phyloP scores from a whole-genome alignment of 495 filamentous ascomycete genomes.

The Talaromyces wortmannii region DNA sequence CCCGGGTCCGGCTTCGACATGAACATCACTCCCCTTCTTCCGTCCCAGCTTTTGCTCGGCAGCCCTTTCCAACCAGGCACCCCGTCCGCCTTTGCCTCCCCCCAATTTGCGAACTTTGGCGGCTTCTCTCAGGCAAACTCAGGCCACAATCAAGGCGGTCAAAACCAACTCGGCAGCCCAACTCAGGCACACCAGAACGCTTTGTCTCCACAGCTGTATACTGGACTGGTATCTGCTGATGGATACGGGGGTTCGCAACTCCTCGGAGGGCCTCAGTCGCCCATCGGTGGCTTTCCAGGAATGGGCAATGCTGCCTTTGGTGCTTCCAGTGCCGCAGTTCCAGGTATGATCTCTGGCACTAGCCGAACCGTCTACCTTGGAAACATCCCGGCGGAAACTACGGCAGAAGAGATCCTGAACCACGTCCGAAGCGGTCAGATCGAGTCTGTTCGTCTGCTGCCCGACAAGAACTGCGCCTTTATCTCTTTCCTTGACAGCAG shows the following conservation, averaged over 20 bases:
- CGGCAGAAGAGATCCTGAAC: constrained; percentile 93
- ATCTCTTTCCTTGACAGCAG: constrained; percentile 97
- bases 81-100: constrained; percentile 79
- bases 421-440: constrained; percentile 98
- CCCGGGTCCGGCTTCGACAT: constrained; percentile 90
- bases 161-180: constrained; percentile 48
- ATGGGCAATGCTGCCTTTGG: constrained; percentile 51
- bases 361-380: constrained; percentile 96
- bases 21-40: constrained; percentile 95
- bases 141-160: constrained; percentile 49
- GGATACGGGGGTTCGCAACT: constrained; percentile 63
- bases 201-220: constrained; percentile 68
- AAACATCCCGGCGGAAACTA: constrained; percentile 97
- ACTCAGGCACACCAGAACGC: constrained; percentile 57
- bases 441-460: constrained; percentile 90
- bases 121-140: constrained; percentile 66
- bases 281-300: constrained; percentile 63
- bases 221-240: constrained; percentile 70
- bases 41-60: constrained; percentile 88
- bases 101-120: constrained; percentile 81
- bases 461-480: constrained; percentile 99
- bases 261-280: constrained; percentile 79
- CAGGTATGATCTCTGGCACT: constrained; percentile 79
- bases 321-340: constrained; percentile 63
- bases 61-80: constrained; percentile 96